phyloP scores from a whole-genome alignment of 192 early-diverging fungal genomes.

The Rhizoclosmatium sp. region DNA sequence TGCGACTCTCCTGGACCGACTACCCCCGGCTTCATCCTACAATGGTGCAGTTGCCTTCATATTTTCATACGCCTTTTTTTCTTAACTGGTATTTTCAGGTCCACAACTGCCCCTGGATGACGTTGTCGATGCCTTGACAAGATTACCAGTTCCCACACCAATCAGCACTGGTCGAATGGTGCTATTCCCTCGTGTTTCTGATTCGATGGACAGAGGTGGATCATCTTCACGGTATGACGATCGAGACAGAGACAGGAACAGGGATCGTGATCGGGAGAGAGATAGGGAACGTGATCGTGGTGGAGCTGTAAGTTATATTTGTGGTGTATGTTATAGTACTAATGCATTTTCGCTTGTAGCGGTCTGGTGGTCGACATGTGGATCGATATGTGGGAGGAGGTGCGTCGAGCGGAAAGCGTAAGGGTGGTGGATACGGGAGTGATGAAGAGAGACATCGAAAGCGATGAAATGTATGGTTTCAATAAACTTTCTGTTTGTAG shows the following conservation, averaged over 20 bases:
- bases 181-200: not conserved
- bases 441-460: constrained; percentile 19
- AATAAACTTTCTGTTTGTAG: not conserved
- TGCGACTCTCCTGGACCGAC: constrained; percentile 35
- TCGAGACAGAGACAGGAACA: not conserved
- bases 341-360: too few relatives aligned
- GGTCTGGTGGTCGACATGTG: not conserved
- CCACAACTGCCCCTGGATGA: constrained; percentile 46
- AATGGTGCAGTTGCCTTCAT: constrained; percentile 38
- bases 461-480: constrained; percentile 5
- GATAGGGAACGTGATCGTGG: too few relatives aligned
- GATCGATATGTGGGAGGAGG: not conserved
- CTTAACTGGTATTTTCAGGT: constrained; percentile 33
- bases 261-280: too few relatives aligned
- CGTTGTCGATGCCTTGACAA: constrained; percentile 44
- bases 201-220: not conserved
- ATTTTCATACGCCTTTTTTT: not conserved
- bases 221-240: not conserved
- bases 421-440: constrained; percentile 19
- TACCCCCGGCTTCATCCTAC: constrained; percentile 47
- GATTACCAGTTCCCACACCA: constrained; percentile 41
- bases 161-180: constrained; percentile 32
- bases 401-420: constrained; percentile 11
- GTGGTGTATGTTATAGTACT: too few relatives aligned
- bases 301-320: too few relatives aligned